Base-by-base conservation (phyloP, 208 protist species). In the Acanthamoeba castellanii region DNA sequence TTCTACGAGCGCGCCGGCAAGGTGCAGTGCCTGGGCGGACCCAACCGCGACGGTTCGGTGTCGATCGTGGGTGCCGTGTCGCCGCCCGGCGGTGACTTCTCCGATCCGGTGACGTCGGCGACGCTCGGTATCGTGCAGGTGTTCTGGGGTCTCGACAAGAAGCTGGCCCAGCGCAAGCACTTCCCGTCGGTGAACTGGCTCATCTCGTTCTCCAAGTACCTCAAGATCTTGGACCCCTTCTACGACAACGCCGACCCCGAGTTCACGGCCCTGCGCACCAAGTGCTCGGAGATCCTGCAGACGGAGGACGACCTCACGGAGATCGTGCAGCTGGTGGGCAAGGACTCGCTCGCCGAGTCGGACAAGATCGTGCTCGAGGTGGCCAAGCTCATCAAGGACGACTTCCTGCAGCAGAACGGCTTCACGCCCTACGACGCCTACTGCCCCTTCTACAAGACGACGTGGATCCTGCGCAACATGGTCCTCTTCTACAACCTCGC, bases 121-220 rank as follows among this genome's bases (percentile, higher is more conserved):
- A 99, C 99, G 45, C 98, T 99, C 42, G 98, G 98, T 96, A 99
- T 99, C 96, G 99, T 99, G 66, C 99, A 99, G 98, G 99, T 99
- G 45, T 99, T 99, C 98, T 99, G 99, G 99, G 99, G 99, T 96
- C 98, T 99, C 11, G 99, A 99, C 98, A 99, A 99, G 98, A 99
- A 99, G 94, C 98, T 99, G 11, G 99, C 99, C 6, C 99, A 99
- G 98, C 97, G 99, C 85, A 99, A 99, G 98, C 99, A 99, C 98
- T 99, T 99, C 98, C 99, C 99, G 52, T 99, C 99, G 14, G 99
- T 99, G 52, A 99, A 99, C 98, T 99, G 99, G 99, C 97, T 99
- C 47, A 98, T 99, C 94, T 99, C 98, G 9, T 99, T 99, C 98
- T 99, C 99, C 55, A 97, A 99, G 96, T 99, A 99, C 97, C 96